Base-by-base conservation (phyloP, 345 rosid species). In the Toxicodendron radicans region DNA sequence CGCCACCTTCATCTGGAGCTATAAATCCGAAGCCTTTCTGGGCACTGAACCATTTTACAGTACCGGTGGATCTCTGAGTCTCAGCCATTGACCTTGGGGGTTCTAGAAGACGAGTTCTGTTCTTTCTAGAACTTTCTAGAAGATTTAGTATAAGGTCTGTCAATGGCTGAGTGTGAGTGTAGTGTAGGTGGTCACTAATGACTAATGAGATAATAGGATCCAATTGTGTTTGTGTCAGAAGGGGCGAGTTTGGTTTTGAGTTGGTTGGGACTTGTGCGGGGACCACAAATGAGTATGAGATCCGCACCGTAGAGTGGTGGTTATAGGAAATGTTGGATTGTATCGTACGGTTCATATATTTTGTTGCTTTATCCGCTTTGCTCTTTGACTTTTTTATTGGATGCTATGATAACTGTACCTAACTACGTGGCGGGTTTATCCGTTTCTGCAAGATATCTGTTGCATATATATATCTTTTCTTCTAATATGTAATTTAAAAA, bases 11-110 rank as follows among this genome's bases (percentile, higher is more conserved):
- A 20, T 85, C 88, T 3, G 92, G 88, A 43, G 90, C 81, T 24
- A 90, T 86, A 83, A 90, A 90, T 23, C 92, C 94, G 80, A 85
- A 90, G 21, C 94, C 92, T 73, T 80, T 90, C 76, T 81, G 86
- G 20, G 92, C 87, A 68, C 90, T 90, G 86, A 90, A 90, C 94
- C 94, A 90, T 67, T 85, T 90, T 30, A 90, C 94, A 0, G 66
- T 82, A 48, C 94, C 92, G 14, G 83, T 73, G 61, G 85, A 87
- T 77, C 86, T 74, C 81, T 59, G 71, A 23, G 57, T 41, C 68
- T 85, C 92, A 11, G 84, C 87, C 90, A 86, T 86, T 68, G 70
- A 53, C 23, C 43, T n/a, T 8, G 30, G 62, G 63, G 57, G 8
- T n/a, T 53, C 74, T 75, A 57, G 73, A 57, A 70, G 51, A 9